Base-by-base conservation (phyloP, 805 yeast genomes). In the Candida yuanshanica region DNA sequence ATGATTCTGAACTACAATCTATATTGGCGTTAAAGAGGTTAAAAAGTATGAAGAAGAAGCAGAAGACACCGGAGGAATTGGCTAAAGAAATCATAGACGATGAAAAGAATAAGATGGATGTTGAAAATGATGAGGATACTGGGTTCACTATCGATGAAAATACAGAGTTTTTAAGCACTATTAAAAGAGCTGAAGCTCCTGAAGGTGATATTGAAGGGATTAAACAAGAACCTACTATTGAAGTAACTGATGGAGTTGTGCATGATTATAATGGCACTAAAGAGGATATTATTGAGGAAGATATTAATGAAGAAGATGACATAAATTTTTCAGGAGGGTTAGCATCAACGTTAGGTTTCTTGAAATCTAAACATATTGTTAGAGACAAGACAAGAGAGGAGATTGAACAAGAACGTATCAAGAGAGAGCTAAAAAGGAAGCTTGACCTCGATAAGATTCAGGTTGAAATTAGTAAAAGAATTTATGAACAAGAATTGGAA, bases 101-200 rank as follows among this genome's bases (percentile, higher is more conserved):
- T 11, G 39, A 27, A 37, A 38, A 45, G 21, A 38, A 38, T 12
- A 44, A 29, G 10, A 52, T 47, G 49, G 45, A 50, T 18, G 23
- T 50, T 25, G 52, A 51, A 20, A 24, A 35, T 4, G 23, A 36
- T 14, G 24, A 18, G 2, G 33, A 14, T 7, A 27, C 14, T 8
- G 62, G 59, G 7, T 37, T 60, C 14, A 39, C 52, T 2, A 45
- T 66, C 17, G 64, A 65, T 48, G 73, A 68, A 37, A 64, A 56
- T 16, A 41, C 56, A 2, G 70, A 65, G 35, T 68, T 69, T 39
- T 48, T 69, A 37, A 50, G 52, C n/a, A 40, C 52, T 1, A 42
- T 59, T 1, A 55, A 54, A 23, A 46, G 24, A 7, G 34, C 26
- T n/a, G 44, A 24, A 17, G 42, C 36, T 14, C 32, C 26, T 11